phyloP scores from a whole-genome alignment of 106 monocot genomes.

The Triglochin maritima region DNA sequence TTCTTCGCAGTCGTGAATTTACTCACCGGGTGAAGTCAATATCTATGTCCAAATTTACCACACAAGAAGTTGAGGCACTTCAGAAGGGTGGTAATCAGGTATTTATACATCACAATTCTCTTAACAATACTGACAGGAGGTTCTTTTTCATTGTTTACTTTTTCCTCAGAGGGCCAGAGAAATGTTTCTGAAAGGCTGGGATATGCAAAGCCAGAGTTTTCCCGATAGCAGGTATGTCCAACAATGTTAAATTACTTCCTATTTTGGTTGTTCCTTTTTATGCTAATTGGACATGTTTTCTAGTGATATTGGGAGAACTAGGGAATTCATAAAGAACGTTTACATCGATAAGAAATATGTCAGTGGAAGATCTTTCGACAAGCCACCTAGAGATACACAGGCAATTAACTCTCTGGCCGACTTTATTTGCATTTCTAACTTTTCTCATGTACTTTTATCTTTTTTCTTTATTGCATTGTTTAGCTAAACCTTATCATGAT shows the following conservation, averaged over 20 bases:
- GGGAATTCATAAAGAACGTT: slow-evolving; percentile 83
- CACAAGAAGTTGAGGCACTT: not conserved
- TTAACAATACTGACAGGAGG: not conserved
- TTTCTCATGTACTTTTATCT: not conserved
- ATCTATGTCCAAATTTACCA: too few species aligned
- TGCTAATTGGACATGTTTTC: slow-evolving; percentile 2
- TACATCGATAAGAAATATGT: slow-evolving; percentile 86
- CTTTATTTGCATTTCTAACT: too few species aligned
- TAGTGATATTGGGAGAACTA: slow-evolving; percentile 71
- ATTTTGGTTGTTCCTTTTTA: not conserved
- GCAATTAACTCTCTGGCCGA: not conserved
- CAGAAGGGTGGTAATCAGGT: too few species aligned
- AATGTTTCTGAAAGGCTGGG: slow-evolving; percentile 17
- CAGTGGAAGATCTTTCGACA: slow-evolving; percentile 49
- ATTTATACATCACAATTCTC: not conserved
- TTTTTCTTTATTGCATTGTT: not conserved
- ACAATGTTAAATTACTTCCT: not conserved
- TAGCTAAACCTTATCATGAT: not conserved
- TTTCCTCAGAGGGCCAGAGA: slow-evolving; percentile 19
- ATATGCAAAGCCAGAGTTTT: slow-evolving; percentile 17
- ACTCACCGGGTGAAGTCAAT: not conserved
- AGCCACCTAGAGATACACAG: slow-evolving; percentile 50
- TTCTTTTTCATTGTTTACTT: not conserved
- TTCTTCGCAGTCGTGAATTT: not conserved
- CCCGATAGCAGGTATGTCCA: slow-evolving; percentile 19